phyloP scores from a whole-genome alignment of 2,329 filamentous ascomycete species.

The Knoxdaviesia proteae region DNA sequence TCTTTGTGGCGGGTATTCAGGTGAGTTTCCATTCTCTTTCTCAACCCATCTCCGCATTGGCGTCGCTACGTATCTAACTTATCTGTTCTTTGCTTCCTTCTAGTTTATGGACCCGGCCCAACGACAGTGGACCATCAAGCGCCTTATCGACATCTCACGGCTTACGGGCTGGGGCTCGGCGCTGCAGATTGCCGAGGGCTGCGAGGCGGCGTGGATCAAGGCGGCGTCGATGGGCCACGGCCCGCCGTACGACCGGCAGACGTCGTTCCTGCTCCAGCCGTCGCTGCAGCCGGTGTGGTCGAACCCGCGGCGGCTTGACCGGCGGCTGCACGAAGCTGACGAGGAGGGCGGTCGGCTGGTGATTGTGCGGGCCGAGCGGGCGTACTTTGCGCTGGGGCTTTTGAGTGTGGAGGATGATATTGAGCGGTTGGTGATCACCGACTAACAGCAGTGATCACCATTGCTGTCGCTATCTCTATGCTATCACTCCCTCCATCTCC shows the following conservation, averaged over 20 bases:
- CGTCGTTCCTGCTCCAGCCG: conserved; percentile 15
- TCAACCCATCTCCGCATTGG: background rate
- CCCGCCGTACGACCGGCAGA: conserved; percentile 42
- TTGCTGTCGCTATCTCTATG: background rate
- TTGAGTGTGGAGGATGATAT: conserved; percentile 62
- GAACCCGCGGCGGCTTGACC: conserved; percentile 28
- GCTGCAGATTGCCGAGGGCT: conserved; percentile 60
- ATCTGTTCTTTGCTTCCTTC: background rate
- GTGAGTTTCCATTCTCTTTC: conserved; percentile 15
- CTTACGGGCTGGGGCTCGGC: conserved; percentile 79
- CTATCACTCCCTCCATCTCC: too few species aligned
- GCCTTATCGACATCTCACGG: conserved; percentile 53
- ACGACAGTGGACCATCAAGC: conserved; percentile 55
- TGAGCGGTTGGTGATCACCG: conserved; percentile 34
- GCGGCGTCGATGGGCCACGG: conserved; percentile 53
- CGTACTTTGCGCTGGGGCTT: conserved; percentile 61
- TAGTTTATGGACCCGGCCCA: conserved; percentile 54
- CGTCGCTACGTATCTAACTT: background rate
- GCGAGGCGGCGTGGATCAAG: conserved; percentile 67
- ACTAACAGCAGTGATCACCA: conserved; percentile 8
- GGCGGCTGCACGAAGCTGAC: conserved; percentile 25
- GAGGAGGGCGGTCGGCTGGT: conserved; percentile 27
- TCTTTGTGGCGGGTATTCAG: conserved; percentile 74
- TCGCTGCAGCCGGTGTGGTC: conserved; percentile 23
- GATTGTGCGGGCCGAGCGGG: conserved; percentile 38